A percentile compares a stretch with the other conserved stretches of the same genome.
These are phyloP conservation scores for Verbascum thapsus DNA, from an alignment of 257 asterid species.

Conservation along the genomic window DNA sequence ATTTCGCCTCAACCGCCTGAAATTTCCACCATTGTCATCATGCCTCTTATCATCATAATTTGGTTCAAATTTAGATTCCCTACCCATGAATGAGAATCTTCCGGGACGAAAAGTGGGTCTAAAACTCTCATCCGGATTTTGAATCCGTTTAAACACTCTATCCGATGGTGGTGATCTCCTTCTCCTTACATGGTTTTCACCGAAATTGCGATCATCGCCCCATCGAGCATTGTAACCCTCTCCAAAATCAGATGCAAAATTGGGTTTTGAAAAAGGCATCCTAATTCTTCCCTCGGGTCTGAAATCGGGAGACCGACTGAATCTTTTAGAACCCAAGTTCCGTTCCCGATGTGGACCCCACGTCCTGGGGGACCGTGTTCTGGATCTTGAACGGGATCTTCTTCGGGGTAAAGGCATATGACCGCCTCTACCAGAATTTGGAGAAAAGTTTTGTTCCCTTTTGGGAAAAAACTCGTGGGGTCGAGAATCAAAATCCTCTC, in stretches of 20 bases:
- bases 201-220: no score
- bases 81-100: constrained; percentile 52
- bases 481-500: constrained; percentile 46
- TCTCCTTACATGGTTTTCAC: constrained; percentile 43
- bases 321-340: constrained; percentile 42
- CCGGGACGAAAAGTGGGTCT: constrained; percentile 41
- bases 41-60: constrained; percentile 44
- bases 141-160: constrained; percentile 44
- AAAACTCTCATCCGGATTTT: constrained; percentile 49
- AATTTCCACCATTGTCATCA: constrained; percentile 39
- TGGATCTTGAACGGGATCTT: constrained; percentile 79
- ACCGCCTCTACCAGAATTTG: constrained; percentile 41
- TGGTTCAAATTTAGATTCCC: constrained; percentile 38
- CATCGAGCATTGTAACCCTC: constrained; percentile 53
- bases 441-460: constrained; percentile 57
- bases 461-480: constrained; percentile 50
- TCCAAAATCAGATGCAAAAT: constrained; percentile 50
- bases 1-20: constrained; percentile 36
- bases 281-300: constrained; percentile 57
- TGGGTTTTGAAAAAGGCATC: constrained; percentile 49
- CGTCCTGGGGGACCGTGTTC: constrained; percentile 71
- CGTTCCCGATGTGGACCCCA: constrained; percentile 68
- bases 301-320: constrained; percentile 68
- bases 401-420: constrained; percentile 34
- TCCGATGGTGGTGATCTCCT: constrained; percentile 66